Conservation (phyloP, 2,329 filamentous ascomycete genomes). For the Whalleya microplaca region DNA sequence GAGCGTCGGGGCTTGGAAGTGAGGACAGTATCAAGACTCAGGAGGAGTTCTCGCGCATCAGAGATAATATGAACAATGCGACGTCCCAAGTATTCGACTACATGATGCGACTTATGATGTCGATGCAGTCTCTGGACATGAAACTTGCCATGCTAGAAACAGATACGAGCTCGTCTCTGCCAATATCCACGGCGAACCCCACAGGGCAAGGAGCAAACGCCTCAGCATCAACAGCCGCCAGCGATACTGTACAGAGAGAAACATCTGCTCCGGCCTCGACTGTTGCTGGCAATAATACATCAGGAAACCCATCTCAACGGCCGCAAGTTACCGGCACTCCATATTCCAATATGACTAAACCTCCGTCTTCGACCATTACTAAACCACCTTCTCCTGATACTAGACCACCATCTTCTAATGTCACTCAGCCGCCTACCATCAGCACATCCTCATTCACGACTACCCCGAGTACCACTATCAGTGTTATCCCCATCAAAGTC, state of each 20-base stretch:
- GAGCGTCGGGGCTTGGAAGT: neutral
- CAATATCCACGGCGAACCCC: neutral
- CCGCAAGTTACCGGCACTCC: conserved; percentile 1
- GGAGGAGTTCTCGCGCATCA: neutral
- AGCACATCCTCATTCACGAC: neutral
- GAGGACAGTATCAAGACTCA: neutral
- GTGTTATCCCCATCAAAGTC: conserved; percentile 1
- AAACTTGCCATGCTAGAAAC: conserved; percentile 5
- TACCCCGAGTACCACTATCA: conserved; percentile 1
- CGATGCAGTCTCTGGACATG: conserved; percentile 1
- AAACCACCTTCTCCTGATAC: neutral
- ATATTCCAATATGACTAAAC: neutral
- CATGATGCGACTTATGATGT: conserved; percentile 3
- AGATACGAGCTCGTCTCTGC: neutral
- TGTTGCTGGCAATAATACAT: neutral
- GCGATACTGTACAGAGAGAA: too few relatives aligned
- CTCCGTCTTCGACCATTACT: neutral
- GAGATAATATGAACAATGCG: conserved; percentile 4
- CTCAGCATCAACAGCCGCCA: neutral
- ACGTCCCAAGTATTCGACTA: conserved; percentile 6
- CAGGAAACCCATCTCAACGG: neutral
- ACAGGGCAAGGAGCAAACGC: neutral
- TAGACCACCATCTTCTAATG: neutral
- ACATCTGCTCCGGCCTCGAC: too few relatives aligned
- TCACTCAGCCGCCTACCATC: neutral